Conservation (phyloP, 495 filamentous ascomycete species). For the Filosporella fistucella region DNA sequence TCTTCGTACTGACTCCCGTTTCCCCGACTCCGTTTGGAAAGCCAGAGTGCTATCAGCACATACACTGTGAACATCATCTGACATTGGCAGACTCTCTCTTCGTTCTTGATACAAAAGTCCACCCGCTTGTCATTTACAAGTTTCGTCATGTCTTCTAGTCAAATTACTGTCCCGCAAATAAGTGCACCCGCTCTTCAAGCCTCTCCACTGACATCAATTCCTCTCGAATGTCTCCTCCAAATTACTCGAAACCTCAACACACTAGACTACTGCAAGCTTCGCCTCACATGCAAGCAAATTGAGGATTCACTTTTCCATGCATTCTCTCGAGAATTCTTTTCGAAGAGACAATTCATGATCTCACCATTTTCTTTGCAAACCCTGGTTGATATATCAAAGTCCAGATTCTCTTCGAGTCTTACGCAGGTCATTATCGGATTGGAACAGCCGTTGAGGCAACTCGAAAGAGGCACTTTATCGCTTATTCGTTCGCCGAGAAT, state of each 20-base stretch:
- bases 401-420: conserved; percentile 33
- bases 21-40: too few relatives aligned
- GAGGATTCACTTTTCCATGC: conserved; percentile 36
- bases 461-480: neutral
- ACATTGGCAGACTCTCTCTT: too few relatives aligned
- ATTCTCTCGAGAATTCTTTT: conserved; percentile 51
- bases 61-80: too few relatives aligned
- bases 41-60: too few relatives aligned
- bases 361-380: conserved; percentile 40
- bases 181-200: too few relatives aligned
- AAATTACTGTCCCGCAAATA: too few relatives aligned
- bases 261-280: conserved; percentile 38
- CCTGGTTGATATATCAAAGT: conserved; percentile 48
- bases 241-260: conserved; percentile 40
- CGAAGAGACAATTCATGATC: conserved; percentile 51
- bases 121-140: too few relatives aligned
- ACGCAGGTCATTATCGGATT: conserved; percentile 44
- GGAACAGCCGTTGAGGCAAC: conserved; percentile 20
- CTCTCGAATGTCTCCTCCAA: conserved; percentile 28
- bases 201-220: conserved; percentile 3
- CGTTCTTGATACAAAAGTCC: too few relatives aligned
- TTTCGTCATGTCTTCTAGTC: too few relatives aligned
- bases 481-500: neutral
- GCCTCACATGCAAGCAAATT: conserved; percentile 39
- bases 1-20: too few relatives aligned